Conservation (phyloP, 192 early-diverging fungal species). For the Coemansia aciculifera region DNA sequence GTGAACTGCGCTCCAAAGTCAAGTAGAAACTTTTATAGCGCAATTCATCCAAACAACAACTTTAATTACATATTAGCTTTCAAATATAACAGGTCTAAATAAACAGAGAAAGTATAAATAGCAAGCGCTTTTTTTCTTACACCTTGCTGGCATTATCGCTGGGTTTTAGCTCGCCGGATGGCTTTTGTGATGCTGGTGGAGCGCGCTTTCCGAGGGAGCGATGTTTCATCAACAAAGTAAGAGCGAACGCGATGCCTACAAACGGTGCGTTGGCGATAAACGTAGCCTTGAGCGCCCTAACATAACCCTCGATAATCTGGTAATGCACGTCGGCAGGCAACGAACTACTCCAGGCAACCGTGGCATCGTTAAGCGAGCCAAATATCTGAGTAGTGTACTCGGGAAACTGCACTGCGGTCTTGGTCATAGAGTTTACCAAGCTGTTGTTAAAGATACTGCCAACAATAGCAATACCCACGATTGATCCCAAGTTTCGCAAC, state of each 20-base stretch:
- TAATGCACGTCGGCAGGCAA: constrained; percentile 16
- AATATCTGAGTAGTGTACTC: constrained; percentile 14
- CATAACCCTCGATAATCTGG: constrained; percentile 22
- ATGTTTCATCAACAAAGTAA: constrained; percentile 28
- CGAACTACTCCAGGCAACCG: constrained; percentile 19
- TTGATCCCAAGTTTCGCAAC: constrained; percentile 30
- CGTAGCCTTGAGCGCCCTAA: constrained; percentile 20
- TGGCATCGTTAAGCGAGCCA: constrained; percentile 19
- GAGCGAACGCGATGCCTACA: constrained; percentile 25
- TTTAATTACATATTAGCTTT: background rate
- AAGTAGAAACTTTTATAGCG: background rate
- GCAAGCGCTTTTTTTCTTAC: background rate
- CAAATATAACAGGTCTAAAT: background rate
- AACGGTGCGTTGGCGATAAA: constrained; percentile 40
- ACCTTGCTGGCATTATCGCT: background rate
- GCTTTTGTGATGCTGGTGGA: constrained; percentile 2
- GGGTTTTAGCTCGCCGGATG: background rate
- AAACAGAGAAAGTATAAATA: background rate
- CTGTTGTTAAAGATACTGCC: constrained; percentile 41
- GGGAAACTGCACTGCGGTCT: constrained; percentile 17
- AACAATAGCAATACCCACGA: constrained; percentile 32
- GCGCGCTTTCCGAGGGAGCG: constrained; percentile 15
- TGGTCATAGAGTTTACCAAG: constrained; percentile 11
- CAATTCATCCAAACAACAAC: background rate
- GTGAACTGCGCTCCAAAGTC: constrained; percentile 14